A percentile compares a stretch with the other conserved stretches of the same genome.
Conservation (phyloP, 2,329 filamentous ascomycete genomes). For the Pseudovirgaria hyperparasitica region DNA sequence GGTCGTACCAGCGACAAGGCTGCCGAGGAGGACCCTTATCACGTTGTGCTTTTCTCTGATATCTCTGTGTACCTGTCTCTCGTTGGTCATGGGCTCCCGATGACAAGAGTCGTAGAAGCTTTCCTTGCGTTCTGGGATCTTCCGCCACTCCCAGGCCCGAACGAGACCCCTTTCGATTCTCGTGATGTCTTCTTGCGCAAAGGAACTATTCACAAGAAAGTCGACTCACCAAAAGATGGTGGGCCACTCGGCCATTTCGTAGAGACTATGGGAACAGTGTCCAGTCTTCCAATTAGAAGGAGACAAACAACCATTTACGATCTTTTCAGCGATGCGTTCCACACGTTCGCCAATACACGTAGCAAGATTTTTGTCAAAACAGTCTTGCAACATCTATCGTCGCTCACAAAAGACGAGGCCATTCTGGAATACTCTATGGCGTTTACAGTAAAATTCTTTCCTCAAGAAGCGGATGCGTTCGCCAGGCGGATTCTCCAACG, state of each 20-base stretch:
- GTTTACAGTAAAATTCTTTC: slow-evolving; percentile 46
- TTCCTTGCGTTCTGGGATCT: slow-evolving; percentile 38
- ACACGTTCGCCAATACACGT: no score
- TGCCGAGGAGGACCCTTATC: slow-evolving; percentile 68
- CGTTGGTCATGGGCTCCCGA: slow-evolving; percentile 22
- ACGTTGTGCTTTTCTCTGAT: slow-evolving; percentile 70
- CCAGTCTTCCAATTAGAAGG: not conserved
- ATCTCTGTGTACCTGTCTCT: slow-evolving; percentile 49
- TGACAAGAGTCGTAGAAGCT: slow-evolving; percentile 47
- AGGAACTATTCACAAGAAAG: no score
- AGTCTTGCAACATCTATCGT: slow-evolving; percentile 45
- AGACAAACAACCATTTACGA: slow-evolving; percentile 4
- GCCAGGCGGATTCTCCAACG: slow-evolving; percentile 64
- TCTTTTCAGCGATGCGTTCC: slow-evolving; percentile 4
- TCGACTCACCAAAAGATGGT: no score
- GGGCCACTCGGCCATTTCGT: no score
- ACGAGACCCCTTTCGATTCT: no score
- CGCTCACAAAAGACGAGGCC: slow-evolving; percentile 25
- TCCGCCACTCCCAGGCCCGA: slow-evolving; percentile 35
- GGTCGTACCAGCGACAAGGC: slow-evolving; percentile 64
- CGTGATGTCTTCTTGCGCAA: no score
- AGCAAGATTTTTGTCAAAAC: no score
- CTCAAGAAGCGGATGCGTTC: slow-evolving; percentile 47
- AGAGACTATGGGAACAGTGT: no score
- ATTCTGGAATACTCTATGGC: slow-evolving; percentile 61